A percentile compares a stretch with the other conserved stretches of the same genome.
Conservation (phyloP, 2,329 filamentous ascomycete genomes). For the Monosporascus cannonballus region DNA sequence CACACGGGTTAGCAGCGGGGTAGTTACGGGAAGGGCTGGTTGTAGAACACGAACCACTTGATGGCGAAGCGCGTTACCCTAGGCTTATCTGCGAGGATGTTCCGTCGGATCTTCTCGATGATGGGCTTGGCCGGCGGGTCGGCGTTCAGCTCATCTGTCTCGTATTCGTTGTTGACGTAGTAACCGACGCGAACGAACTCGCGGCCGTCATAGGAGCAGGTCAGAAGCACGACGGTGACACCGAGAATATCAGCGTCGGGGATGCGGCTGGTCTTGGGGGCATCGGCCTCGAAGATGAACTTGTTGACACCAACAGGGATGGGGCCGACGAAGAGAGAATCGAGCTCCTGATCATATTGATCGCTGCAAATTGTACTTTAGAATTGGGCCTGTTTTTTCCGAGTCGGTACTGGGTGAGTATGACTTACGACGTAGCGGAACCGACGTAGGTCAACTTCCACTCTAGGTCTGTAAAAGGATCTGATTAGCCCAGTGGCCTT, state of each 20-base stretch:
- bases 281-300: slow-evolving; percentile 93
- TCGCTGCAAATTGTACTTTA: slow-evolving; percentile 48
- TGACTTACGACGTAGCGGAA: slow-evolving; percentile 85
- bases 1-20: slow-evolving; percentile 14
- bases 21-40: background rate
- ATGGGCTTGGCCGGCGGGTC: slow-evolving; percentile 90
- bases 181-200: slow-evolving; percentile 98
- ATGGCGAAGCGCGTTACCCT: slow-evolving; percentile 96
- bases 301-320: slow-evolving; percentile 98
- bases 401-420: slow-evolving; percentile 1
- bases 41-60: slow-evolving; percentile 61
- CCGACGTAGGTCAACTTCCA: slow-evolving; percentile 99
- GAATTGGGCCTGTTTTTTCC: too few species aligned
- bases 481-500: background rate
- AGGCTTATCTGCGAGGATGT: slow-evolving; percentile 93
- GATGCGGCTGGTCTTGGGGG: slow-evolving; percentile 84
- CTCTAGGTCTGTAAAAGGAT: slow-evolving; percentile 67
- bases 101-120: slow-evolving; percentile 86
- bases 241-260: slow-evolving; percentile 93
- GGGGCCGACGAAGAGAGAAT: slow-evolving; percentile 93
- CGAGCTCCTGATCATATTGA: slow-evolving; percentile 97
- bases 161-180: slow-evolving; percentile 99
- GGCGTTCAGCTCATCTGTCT: slow-evolving; percentile 78
- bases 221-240: slow-evolving; percentile 93
- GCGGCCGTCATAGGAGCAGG: slow-evolving; percentile 90